Base-by-base conservation (phyloP, 345 rosid genomes). In the Salix dunnii region DNA sequence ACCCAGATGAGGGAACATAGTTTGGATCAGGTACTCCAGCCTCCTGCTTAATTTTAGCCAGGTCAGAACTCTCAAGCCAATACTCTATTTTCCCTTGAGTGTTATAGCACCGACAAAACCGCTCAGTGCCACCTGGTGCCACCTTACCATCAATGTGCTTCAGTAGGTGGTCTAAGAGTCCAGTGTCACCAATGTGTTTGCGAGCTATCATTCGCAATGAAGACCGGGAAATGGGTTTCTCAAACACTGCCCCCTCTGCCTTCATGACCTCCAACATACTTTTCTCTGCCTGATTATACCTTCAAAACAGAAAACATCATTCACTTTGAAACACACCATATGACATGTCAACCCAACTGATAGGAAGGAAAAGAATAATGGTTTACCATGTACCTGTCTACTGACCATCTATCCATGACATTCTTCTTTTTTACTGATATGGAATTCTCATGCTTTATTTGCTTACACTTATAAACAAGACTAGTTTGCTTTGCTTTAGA, bases 141-240 rank as follows among this genome's bases (percentile, higher is more conserved):
- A 95, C 92, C 75, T 86, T 90, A 51, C 97, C 97, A 75, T 91
- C 97, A 55, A 91, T 86, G 82, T 95, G 96, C 96, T 95, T 95
- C 83, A 93, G 82, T 35, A 88, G 85, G 81, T 95, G 99, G 83
- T 95, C 99, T 83, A 95, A 89, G 68, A 95, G 93, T 23, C 99
- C 99, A 73, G 97, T 95, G 73, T 95, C 99, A 72, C 96, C 95
- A 75, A 95, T 91, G 67, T 72, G 82, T 76, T 81, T 85, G 27
- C 97, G 96, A 58, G 93, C 97, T 53, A 84, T 87, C 49, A 14
- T 36, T 87, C 97, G 88, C 79, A 95, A 86, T 60, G 77, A 80
- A 13, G 80, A 74, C 67, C 97, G 84, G 16, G 95, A 74, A 74
- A 95, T 80, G 75, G 97, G 94, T 13, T 84, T 81, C 68, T 89